Percentiles rank a stretch among this genome's conserved stretches.
Evolutionary conservation across 352 stramenopile species (phyloP).

Genomic region (Phytophthora melonis): DNA sequence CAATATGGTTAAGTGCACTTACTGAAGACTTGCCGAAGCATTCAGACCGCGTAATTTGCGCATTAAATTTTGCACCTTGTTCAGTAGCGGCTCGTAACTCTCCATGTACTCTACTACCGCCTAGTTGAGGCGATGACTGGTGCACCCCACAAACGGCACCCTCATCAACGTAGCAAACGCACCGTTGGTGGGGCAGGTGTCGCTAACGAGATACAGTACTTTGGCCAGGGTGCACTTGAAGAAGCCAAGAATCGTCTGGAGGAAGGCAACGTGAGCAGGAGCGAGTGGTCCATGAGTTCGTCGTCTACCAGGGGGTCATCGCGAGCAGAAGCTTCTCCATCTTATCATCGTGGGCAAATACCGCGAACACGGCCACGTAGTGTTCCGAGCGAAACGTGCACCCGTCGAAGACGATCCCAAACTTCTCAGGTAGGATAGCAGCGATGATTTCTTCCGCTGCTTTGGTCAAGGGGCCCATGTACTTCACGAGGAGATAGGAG

Average conservation of each 20-base stretch:
- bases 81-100: not conserved
- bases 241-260: not conserved
- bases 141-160: constrained; percentile 4
- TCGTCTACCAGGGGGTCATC: not conserved
- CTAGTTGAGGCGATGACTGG: constrained; percentile 1
- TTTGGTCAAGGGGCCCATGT: not conserved
- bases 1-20: not conserved
- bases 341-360: not conserved
- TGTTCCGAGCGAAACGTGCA: constrained; percentile 1
- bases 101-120: not conserved
- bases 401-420: constrained; percentile 7
- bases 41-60: constrained; percentile 10
- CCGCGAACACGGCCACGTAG: not conserved
- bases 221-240: not conserved
- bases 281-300: constrained; percentile 3
- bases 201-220: not conserved
- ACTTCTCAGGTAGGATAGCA: not conserved
- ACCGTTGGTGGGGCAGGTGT: constrained; percentile 1
- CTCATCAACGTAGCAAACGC: not conserved
- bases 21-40: not conserved
- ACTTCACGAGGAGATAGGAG: constrained; percentile 2
- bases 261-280: not conserved
- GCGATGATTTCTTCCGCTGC: not conserved
- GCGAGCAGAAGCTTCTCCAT: constrained; percentile 8
- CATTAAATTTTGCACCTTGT: not conserved